phyloP scores from a whole-genome alignment of 257 asterid genomes.

The Phtheirospermum japonicum region DNA sequence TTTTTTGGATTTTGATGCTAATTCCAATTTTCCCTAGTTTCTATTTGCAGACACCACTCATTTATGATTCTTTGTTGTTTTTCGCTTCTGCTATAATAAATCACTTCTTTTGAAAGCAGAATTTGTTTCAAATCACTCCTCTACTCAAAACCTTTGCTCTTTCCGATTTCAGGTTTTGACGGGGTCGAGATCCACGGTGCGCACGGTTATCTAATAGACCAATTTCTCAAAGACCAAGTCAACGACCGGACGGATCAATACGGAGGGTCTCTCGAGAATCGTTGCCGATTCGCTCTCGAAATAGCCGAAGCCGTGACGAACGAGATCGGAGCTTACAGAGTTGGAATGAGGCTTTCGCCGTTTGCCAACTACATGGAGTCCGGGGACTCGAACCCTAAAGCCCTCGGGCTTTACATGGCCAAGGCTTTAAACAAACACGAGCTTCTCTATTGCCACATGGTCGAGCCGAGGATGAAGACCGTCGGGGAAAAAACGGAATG shows the following conservation, averaged over 20 bases:
- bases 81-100: no score
- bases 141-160: no score
- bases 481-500: background rate
- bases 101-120: no score
- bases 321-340: background rate
- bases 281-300: constrained; percentile 10
- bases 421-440: constrained; percentile 33
- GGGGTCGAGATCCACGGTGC: constrained; percentile 16
- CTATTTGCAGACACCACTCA: no score
- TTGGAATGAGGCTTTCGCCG: constrained; percentile 6
- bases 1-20: no score
- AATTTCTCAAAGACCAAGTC: constrained; percentile 2
- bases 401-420: constrained; percentile 38
- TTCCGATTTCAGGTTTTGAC: background rate
- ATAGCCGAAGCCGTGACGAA: constrained; percentile 2
- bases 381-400: constrained; percentile 7
- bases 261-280: constrained; percentile 1
- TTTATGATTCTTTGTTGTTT: no score
- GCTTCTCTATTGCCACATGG: constrained; percentile 6
- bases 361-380: background rate
- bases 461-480: constrained; percentile 39
- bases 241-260: background rate
- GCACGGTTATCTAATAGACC: constrained; percentile 1
- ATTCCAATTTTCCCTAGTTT: no score
- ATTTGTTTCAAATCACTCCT: no score